Evolutionary conservation across 768 basidiomycete genomes (phyloP).

Genomic region (Lentinus tigrinus): DNA sequence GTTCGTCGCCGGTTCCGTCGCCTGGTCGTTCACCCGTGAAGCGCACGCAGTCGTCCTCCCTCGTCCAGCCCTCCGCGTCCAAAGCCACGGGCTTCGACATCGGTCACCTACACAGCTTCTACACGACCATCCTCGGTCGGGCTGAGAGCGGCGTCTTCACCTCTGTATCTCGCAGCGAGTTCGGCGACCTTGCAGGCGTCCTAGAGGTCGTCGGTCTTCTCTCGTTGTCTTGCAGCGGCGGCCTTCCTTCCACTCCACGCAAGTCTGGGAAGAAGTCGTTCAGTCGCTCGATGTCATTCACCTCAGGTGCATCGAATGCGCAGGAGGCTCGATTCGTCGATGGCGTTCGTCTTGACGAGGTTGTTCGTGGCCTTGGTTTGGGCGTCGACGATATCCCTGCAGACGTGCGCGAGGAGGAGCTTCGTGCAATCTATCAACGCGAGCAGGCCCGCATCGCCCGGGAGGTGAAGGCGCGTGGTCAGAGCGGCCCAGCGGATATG

Average conservation of each 20-base stretch:
- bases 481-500: constrained; percentile 13
- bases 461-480: constrained; percentile 38
- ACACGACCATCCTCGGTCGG: constrained; percentile 56
- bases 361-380: constrained; percentile 69
- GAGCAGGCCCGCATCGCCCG: constrained; percentile 46
- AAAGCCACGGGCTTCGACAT: constrained; percentile 49
- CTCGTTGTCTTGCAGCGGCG: constrained; percentile 36
- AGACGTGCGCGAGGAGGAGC: constrained; percentile 50
- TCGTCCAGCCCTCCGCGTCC: constrained; percentile 19
- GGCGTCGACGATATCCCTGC: constrained; percentile 23
- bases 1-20: constrained; percentile 32
- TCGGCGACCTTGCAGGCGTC: constrained; percentile 66
- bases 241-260: constrained; percentile 35
- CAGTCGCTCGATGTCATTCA: constrained; percentile 60
- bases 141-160: constrained; percentile 54
- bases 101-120: constrained; percentile 63
- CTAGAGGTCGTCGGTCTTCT: constrained; percentile 74
- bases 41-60: constrained; percentile 41
- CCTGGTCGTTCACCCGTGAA: constrained; percentile 49
- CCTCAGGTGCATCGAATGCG: constrained; percentile 26
- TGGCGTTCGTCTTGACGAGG: constrained; percentile 66
- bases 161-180: constrained; percentile 73
- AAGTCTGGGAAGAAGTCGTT: constrained; percentile 53
- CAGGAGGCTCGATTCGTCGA: constrained; percentile 55
- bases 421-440: constrained; percentile 51